phyloP scores from a whole-genome alignment of 768 basidiomycete genomes.

The Calocera cornea region DNA sequence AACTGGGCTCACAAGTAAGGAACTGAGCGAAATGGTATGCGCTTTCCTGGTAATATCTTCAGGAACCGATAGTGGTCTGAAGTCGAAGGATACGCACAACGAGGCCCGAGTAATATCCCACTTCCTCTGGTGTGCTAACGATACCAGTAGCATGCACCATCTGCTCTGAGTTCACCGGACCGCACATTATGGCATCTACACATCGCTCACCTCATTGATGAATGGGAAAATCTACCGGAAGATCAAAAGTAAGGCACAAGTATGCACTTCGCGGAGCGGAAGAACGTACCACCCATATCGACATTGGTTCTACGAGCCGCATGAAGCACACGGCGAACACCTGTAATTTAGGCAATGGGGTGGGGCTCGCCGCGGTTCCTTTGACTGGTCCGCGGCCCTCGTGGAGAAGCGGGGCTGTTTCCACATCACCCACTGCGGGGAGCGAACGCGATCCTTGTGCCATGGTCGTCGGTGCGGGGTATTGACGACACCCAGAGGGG shows the following conservation, averaged over 20 bases:
- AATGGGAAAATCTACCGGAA: constrained; percentile 23
- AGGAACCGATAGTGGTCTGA: background rate
- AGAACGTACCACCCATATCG: constrained; percentile 9
- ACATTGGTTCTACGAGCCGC: constrained; percentile 12
- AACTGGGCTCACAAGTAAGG: constrained; percentile 9
- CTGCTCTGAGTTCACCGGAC: background rate
- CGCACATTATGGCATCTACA: constrained; percentile 9
- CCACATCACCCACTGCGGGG: background rate
- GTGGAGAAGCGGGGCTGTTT: background rate
- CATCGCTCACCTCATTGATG: constrained; percentile 26
- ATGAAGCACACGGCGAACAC: constrained; percentile 12
- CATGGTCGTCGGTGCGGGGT: background rate
- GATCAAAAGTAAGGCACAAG: background rate
- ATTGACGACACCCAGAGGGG: background rate
- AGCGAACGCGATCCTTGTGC: background rate
- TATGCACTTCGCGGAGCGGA: background rate
- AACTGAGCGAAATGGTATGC: constrained; percentile 26
- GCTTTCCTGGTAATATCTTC: constrained; percentile 17
- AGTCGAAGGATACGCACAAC: constrained; percentile 16
- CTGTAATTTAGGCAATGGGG: constrained; percentile 14
- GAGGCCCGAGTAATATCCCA: constrained; percentile 26
- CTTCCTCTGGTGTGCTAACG: constrained; percentile 14
- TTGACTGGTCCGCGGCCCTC: background rate
- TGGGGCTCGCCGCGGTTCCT: background rate
- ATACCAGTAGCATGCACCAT: constrained; percentile 1